A percentile compares a stretch with the other conserved stretches of the same genome.
Evolutionary conservation across 352 stramenopile species (phyloP).

Genomic region (Ophiocytium majus): DNA sequence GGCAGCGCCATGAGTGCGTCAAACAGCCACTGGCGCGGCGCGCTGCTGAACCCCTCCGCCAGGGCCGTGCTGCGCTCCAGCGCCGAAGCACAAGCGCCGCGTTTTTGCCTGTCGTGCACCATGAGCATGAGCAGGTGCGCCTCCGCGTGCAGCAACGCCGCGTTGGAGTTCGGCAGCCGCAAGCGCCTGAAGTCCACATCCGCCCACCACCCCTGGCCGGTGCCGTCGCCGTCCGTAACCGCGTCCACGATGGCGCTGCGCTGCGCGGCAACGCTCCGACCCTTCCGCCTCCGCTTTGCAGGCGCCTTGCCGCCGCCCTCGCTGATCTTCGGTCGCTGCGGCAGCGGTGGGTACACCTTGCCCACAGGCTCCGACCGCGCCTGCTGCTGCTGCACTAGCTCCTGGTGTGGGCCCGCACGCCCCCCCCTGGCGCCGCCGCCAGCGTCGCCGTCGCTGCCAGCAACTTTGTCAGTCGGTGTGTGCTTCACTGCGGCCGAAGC

Average conservation of each 20-base stretch:
- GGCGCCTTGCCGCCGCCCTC: not conserved
- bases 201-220: not conserved
- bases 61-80: slow-evolving; percentile 24
- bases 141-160: slow-evolving; percentile 34
- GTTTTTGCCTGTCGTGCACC: slow-evolving; percentile 27
- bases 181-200: not conserved
- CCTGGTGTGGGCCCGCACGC: not conserved
- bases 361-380: not conserved
- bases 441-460: no score
- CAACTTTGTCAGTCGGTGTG: no score
- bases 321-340: not conserved
- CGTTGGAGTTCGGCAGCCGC: slow-evolving; percentile 13
- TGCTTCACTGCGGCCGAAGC: not conserved
- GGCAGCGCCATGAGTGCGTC: slow-evolving; percentile 23
- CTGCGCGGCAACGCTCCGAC: not conserved
- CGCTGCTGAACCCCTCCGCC: slow-evolving; percentile 5
- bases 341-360: slow-evolving; percentile 4
- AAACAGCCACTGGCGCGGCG: slow-evolving; percentile 46
- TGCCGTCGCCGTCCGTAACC: not conserved
- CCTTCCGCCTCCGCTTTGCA: not conserved
- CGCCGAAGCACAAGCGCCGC: slow-evolving; percentile 25
- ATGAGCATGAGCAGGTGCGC: slow-evolving; percentile 34
- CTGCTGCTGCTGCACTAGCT: not conserved
- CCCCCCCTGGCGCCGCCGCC: no score
- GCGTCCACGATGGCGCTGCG: not conserved